Percentiles rank a stretch among this genome's conserved stretches.
phyloP scores from a whole-genome alignment of 2,329 filamentous ascomycete species.

The Dothistroma septosporum region DNA sequence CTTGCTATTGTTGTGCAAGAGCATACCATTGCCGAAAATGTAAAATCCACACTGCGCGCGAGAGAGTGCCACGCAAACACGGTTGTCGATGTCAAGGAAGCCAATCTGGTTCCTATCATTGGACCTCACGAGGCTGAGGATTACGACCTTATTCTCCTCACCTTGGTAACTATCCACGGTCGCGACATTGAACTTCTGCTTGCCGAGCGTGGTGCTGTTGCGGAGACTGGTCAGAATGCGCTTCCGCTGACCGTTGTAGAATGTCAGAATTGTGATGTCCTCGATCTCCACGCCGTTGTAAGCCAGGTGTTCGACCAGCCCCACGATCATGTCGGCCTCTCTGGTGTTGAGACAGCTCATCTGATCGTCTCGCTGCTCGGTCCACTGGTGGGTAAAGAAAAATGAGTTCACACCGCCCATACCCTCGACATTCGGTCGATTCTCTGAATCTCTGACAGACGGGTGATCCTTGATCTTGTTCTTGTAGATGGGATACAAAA shows the following conservation, averaged over 20 bases:
- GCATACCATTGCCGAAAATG: constrained; percentile 71
- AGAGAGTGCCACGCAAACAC: constrained; percentile 60
- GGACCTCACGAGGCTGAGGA: constrained; percentile 76
- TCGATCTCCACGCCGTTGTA: constrained; percentile 58
- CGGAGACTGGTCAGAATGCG: constrained; percentile 53
- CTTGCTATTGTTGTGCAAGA: constrained; percentile 35
- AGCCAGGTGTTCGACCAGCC: constrained; percentile 67
- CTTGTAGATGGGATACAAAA: constrained; percentile 60
- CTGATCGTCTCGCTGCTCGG: constrained; percentile 60
- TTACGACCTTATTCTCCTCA: constrained; percentile 79
- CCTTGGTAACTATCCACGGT: constrained; percentile 90
- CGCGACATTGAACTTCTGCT: constrained; percentile 53
- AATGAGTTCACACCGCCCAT: constrained; percentile 60
- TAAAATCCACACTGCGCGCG: constrained; percentile 77
- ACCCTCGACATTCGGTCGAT: constrained; percentile 54
- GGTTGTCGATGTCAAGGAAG: constrained; percentile 65
- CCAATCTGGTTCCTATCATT: constrained; percentile 59
- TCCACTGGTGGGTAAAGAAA: constrained; percentile 63
- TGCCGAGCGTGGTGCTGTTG: constrained; percentile 11
- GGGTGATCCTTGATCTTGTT: constrained; percentile 55
- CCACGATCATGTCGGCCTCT: constrained; percentile 73
- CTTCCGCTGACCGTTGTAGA: constrained; percentile 80
- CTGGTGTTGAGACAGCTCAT: constrained; percentile 63
- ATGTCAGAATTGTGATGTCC: constrained; percentile 76
- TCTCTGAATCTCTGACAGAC: constrained; percentile 45